Evolutionary conservation across 768 basidiomycete genomes (phyloP).

Genomic region (Tricholoma flavovirens): DNA sequence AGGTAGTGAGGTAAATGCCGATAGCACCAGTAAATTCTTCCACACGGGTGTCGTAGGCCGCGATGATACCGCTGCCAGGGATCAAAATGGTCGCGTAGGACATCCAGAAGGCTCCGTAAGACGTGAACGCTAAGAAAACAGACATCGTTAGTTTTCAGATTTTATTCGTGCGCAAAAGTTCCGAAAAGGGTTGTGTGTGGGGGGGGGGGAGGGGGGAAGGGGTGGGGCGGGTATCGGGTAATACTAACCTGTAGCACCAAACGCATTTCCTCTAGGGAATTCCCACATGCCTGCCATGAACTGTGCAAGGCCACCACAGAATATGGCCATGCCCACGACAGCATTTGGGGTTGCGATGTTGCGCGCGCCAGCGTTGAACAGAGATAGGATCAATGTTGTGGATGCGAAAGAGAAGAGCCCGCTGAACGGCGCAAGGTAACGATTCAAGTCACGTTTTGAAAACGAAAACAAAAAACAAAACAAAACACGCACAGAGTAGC

Average conservation of each 20-base stretch:
- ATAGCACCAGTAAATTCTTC: slow-evolving; percentile 49
- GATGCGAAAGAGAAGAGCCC: slow-evolving; percentile 82
- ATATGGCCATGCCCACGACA: slow-evolving; percentile 82
- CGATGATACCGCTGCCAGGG: slow-evolving; percentile 57
- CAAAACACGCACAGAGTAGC: slow-evolving; percentile 54
- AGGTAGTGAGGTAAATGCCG: slow-evolving; percentile 69
- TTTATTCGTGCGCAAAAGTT: too few species aligned
- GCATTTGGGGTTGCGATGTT: slow-evolving; percentile 54
- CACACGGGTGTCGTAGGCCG: slow-evolving; percentile 38
- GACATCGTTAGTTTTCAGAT: slow-evolving; percentile 7
- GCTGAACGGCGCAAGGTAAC: too few species aligned
- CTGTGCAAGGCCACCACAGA: slow-evolving; percentile 80
- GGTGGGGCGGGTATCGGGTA: too few species aligned
- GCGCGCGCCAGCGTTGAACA: slow-evolving; percentile 61
- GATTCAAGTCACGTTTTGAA: too few species aligned
- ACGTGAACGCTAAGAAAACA: slow-evolving; percentile 56
- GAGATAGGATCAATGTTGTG: slow-evolving; percentile 73
- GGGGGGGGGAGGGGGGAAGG: too few species aligned
- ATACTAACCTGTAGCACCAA: slow-evolving; percentile 69
- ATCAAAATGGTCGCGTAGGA: slow-evolving; percentile 72
- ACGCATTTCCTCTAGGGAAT: slow-evolving; percentile 63
- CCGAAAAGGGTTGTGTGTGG: too few species aligned
- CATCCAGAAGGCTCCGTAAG: slow-evolving; percentile 87
- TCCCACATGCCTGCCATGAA: slow-evolving; percentile 90
- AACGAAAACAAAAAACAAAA: too few species aligned